Base-by-base conservation (phyloP, 148 eudicot species). In the Chenopodium suecicum region DNA sequence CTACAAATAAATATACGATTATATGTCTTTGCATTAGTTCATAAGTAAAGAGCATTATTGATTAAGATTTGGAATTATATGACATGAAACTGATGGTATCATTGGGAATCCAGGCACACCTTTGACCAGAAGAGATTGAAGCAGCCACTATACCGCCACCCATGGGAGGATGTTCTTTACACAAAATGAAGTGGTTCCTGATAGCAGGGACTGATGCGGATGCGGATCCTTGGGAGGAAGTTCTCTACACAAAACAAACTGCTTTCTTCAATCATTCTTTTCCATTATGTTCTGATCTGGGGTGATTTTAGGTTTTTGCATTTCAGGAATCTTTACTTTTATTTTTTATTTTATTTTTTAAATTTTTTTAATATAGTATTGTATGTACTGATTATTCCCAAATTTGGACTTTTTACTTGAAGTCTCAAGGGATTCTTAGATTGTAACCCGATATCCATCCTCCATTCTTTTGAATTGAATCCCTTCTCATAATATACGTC, bases 121-220 rank as follows among this genome's bases (percentile, higher is more conserved):
- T 95, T 95, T 46, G 99, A 95, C 87, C 99, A 95, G 87, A 93
- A 95, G 97, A 93, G 99, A 82, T 72, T 95, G 91, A 95, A 95
- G 90, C 98, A 95, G 90, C 97, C 99, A 41, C 90, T 93, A 13
- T 95, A 95, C 89, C 98, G 98, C 77, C 99, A 95, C 89, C 99
- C 99, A 80, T 93, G 98, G 98, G 99, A 95, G 80, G 99, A 95
- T 82, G 99, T 95, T 69, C 98, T 95, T 64, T 95, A 93, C 91
- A 92, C 99, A 82, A 95, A 95, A 91, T 95, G 90, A 95, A 64
- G 66, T 37, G 32, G 81, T 82, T 77, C 48, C 76, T 19, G 83
- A 76, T 64, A 31, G 60, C 75, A 37, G 68, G 86, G 86, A 50
- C 32, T 27, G 27, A 27, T 27, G 27, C 50, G 44, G 32, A 64